phyloP scores from a whole-genome alignment of 1,139 yeast genomes.

The Pichia sp. region DNA sequence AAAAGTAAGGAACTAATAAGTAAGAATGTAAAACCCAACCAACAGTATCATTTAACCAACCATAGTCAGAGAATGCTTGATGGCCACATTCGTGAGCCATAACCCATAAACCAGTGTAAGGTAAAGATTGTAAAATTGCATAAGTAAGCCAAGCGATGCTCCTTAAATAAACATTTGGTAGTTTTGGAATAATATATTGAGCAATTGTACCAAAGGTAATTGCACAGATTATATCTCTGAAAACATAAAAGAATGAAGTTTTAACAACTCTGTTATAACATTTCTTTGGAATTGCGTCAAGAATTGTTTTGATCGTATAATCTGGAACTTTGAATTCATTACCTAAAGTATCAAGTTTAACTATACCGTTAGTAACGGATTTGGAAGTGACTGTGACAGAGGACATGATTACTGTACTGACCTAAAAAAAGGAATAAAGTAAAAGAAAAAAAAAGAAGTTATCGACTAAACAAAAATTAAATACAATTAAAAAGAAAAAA shows the following conservation, averaged over 20 bases:
- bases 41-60: slow-evolving; percentile 47
- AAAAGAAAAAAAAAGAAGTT: background rate
- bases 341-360: slow-evolving; percentile 45
- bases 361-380: slow-evolving; percentile 20
- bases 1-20: slow-evolving; percentile 52
- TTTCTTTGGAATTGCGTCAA: slow-evolving; percentile 53
- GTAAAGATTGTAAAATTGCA: slow-evolving; percentile 25
- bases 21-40: slow-evolving; percentile 59
- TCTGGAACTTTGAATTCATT: slow-evolving; percentile 56
- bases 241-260: slow-evolving; percentile 48
- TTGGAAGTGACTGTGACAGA: slow-evolving; percentile 24
- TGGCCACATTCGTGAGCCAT: slow-evolving; percentile 65
- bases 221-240: slow-evolving; percentile 47
- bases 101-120: slow-evolving; percentile 52
- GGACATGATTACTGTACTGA: slow-evolving; percentile 19
- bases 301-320: slow-evolving; percentile 53
- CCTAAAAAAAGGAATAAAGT: background rate
- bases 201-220: slow-evolving; percentile 41
- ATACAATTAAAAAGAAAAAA: background rate
- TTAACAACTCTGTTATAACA: slow-evolving; percentile 52
- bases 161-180: slow-evolving; percentile 41
- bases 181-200: slow-evolving; percentile 42
- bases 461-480: too few relatives aligned
- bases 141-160: slow-evolving; percentile 53
- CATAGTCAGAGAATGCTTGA: slow-evolving; percentile 53